Percentiles rank a stretch among this genome's conserved stretches.
phyloP scores from a whole-genome alignment of 495 filamentous ascomycete species.

The Neurospora discreta region DNA sequence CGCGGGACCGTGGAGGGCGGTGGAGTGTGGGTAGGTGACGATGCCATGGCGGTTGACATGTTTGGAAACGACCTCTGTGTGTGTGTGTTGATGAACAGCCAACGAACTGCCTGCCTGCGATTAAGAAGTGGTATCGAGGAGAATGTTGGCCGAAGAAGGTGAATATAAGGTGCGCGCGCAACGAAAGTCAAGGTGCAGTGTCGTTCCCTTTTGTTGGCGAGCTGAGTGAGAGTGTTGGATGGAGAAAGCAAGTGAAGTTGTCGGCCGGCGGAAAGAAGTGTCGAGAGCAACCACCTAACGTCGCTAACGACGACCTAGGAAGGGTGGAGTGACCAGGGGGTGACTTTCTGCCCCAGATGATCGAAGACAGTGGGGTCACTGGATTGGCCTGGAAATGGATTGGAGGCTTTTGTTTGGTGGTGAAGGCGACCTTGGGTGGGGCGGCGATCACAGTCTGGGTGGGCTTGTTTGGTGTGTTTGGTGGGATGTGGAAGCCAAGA shows the following conservation, averaged over 20 bases:
- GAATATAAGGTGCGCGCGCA: not conserved
- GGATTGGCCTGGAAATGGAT: not conserved
- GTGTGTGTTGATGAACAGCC: no score
- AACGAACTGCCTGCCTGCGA: no score
- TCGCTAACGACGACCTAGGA: not conserved
- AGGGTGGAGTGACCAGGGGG: not conserved
- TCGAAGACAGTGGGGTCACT: not conserved
- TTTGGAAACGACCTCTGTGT: no score
- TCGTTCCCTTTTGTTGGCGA: not conserved
- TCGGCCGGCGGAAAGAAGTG: not conserved
- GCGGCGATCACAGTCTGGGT: not conserved
- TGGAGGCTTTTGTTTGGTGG: not conserved
- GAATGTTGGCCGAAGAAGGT: not conserved
- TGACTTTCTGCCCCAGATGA: not conserved
- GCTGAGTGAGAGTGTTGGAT: not conserved
- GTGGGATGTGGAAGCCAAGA: not conserved
- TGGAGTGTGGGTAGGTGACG: constrained; percentile 27
- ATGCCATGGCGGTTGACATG: constrained; percentile 29
- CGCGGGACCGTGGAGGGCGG: constrained; percentile 44
- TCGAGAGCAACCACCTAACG: not conserved
- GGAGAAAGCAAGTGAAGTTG: not conserved
- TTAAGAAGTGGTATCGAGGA: not conserved
- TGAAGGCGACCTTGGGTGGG: not conserved
- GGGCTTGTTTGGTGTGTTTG: not conserved
- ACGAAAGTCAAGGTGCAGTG: not conserved